Evolutionary conservation across 2,329 filamentous ascomycete species (phyloP), one percentile per base, ranked within the genome.

Genomic region (Colletotrichum truncatum): DNA sequence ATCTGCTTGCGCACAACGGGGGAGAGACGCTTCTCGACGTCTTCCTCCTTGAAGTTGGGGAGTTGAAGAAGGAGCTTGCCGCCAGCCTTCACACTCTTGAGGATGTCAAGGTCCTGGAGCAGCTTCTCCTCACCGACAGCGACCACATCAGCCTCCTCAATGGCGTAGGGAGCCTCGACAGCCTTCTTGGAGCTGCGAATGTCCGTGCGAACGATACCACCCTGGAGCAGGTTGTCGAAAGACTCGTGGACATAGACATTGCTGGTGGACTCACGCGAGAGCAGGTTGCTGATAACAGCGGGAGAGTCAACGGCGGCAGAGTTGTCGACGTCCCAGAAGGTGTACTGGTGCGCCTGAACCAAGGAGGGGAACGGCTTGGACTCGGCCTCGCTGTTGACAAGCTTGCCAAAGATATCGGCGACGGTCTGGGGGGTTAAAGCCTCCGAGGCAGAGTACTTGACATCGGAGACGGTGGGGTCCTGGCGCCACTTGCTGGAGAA

Each of bases 251-350:
- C 73, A 61, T 86, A 85, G 69, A 91, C 80, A 69, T 89, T 88
- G 73, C 73, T 85, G 78, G 81, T 92, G 77, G 81, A 92, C 77
- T 87, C 94, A 84, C 91, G 89, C 84, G 90, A 95, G 84, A 84
- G 87, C 11, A 89, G 74, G 62, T 79, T 82, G 68, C 85, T 85
- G 26, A 90, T 75, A 36, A 82, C 86, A 21, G 86, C 80, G 10
- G 93, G 90, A 1, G 93, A 89, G 64, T 83, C 83, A 54, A 85
- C 84, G 54, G 91, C 86, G 1, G 83, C 79, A 26, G 94, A 94
- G 76, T 89, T 87, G 74, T 97, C 95, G 39, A 92, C 76, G 71
- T 98, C 93, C 94, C 94, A 98, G 86, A 99, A 98, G 11, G 90
- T 91, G 81, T 96, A 98, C 78, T 98, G 92, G 77, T 93, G 87